Base-by-base conservation (phyloP, 2,329 filamentous ascomycete species). In the Alternaria atra region DNA sequence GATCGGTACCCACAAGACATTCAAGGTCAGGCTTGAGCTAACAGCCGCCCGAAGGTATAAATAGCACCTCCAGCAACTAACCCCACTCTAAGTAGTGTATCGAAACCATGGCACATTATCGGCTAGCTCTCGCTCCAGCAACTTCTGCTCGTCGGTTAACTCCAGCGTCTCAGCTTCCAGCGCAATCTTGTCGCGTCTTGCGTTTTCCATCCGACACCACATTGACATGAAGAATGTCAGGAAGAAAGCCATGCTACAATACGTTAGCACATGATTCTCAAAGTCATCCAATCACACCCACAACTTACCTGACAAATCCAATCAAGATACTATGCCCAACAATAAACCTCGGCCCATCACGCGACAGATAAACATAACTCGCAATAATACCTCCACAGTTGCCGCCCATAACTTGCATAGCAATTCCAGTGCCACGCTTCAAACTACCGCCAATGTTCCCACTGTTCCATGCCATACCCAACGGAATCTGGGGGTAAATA, bases 321-420 rank as follows among this genome's bases (percentile, higher is more conserved):
- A 85, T 80, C 37, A 85, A 74, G 20, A 82, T 81, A 25, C 75
- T 75, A 63, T 85, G 82, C 1, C 84, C 84, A 9, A 71, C 73
- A 30, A 80, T 77, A 67, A 83, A 86, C 29, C 80, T 70, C 32
- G 80, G 79, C 2, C 70, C 68, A 64, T 85, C 80, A 29, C 78
- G 77, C 23, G 77, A 58, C 6, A 82, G 72, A 63, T 84, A 87
- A 13, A 86, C 79, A 63, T 83, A 85, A 5, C 81, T 79, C 1
- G 84, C 80, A 52, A 87, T 84, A n/a, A 97, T 87, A 30, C 93
- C 93, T 73, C 95, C 95, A 51, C 97, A 83, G 25, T 81, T 80
- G 5, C 83, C 83, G 20, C 84, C 81, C 60, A 84, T 84, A 39
- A 85, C 82, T 64, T 86, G 84, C 81, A 87, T 85, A 30, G 84